These are phyloP conservation scores for Neurospora sp. DNA, from an alignment of 495 filamentous ascomycete species.

Conservation along the genomic window DNA sequence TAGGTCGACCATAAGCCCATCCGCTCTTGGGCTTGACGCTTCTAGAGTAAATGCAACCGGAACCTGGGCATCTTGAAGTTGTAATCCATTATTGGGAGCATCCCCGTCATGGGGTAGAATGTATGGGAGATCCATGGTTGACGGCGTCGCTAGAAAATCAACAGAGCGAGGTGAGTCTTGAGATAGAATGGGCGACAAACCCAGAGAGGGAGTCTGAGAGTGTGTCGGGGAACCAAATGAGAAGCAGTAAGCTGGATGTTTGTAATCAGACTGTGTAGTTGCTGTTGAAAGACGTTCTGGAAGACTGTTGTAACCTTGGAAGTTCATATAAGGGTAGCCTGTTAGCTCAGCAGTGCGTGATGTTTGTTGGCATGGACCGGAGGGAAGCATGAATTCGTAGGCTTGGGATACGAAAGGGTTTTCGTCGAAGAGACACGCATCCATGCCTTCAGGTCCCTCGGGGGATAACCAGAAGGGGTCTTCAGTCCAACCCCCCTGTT, in stretches of 20 bases:
- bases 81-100: background rate
- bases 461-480: background rate
- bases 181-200: background rate
- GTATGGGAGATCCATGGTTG: background rate
- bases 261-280: too few species aligned
- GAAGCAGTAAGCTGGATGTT: background rate
- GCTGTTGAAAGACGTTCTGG: background rate
- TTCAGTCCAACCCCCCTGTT: background rate
- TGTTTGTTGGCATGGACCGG: background rate
- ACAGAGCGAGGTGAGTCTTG: background rate
- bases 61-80: background rate
- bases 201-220: background rate
- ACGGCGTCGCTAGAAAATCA: background rate
- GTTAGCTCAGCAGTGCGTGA: background rate
- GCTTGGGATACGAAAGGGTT: background rate
- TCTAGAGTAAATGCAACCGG: background rate
- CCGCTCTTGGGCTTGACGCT: too few species aligned
- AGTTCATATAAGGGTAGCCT: accelerated
- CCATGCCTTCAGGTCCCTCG: background rate
- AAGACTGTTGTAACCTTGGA: background rate
- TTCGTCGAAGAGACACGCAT: background rate
- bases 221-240: background rate
- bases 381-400: background rate
- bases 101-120: background rate
- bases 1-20: background rate